Evolutionary conservation across 78 protist genomes (phyloP).

Genomic region (Fonticula alba): DNA sequence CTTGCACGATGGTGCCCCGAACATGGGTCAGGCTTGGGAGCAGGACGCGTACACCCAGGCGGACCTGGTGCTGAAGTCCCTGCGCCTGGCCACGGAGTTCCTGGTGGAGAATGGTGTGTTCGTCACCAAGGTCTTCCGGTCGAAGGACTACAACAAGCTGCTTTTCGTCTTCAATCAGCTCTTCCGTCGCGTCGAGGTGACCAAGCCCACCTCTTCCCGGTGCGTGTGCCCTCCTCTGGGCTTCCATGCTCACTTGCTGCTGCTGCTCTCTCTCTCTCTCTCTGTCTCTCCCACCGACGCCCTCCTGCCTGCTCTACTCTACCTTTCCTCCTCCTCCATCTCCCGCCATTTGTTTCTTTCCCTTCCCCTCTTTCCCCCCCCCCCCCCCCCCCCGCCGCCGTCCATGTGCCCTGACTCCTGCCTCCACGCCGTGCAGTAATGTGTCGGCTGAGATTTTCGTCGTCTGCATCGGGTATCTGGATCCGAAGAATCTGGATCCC

Average conservation of each 20-base stretch:
- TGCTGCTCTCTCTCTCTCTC: no score
- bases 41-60: conserved; percentile 89
- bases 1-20: conserved; percentile 99
- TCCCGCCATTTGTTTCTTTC: neutral
- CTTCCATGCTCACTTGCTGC: no score
- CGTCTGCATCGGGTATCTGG: conserved; percentile 74
- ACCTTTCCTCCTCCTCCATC: neutral
- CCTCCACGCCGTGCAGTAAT: conserved; percentile 26
- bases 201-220: conserved; percentile 84
- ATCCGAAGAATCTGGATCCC: conserved; percentile 76
- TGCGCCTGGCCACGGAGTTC: conserved; percentile 78
- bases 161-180: conserved; percentile 81
- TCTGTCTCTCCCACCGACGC: neutral
- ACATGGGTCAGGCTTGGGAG: conserved; percentile 89
- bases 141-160: conserved; percentile 79
- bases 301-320: neutral
- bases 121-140: conserved; percentile 95
- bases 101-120: conserved; percentile 72
- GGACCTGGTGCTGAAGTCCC: conserved; percentile 55
- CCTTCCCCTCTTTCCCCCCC: neutral
- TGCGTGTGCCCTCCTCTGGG: no score
- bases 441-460: conserved; percentile 96
- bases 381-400: no score
- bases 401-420: no score
- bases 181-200: conserved; percentile 82